A percentile compares a stretch with the other conserved stretches of the same genome.
phyloP scores from a whole-genome alignment of 225 moss, liverwort and hornwort genomes.

The Polytrichum formosum region DNA sequence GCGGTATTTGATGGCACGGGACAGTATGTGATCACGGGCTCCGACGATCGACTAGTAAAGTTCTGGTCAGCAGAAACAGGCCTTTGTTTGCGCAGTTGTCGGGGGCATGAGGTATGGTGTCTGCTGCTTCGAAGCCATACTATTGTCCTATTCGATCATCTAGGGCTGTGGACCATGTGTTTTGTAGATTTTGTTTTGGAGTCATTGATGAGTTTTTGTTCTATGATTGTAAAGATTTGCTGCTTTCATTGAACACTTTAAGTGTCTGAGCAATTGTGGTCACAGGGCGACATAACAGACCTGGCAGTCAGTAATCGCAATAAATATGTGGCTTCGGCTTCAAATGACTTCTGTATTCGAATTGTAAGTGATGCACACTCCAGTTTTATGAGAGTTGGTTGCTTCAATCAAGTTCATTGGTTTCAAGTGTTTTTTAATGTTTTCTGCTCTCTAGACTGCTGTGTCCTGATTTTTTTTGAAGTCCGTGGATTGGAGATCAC shows the following conservation, averaged over 20 bases:
- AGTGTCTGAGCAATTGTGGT: not conserved
- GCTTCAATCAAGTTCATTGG: not conserved
- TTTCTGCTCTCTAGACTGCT: too few species aligned
- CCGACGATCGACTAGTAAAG: constrained; percentile 98
- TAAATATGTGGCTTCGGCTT: constrained; percentile 88
- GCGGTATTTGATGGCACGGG: constrained; percentile 97
- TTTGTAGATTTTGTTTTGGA: too few species aligned
- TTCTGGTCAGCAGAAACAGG: constrained; percentile 97
- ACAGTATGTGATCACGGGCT: constrained; percentile 94
- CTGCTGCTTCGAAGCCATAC: not conserved
- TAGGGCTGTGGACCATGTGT: too few species aligned
- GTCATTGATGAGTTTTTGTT: too few species aligned
- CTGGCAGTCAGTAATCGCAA: constrained; percentile 91
- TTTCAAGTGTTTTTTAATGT: too few species aligned
- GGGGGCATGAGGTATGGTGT: constrained; percentile 76
- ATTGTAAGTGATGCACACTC: constrained; percentile 62
- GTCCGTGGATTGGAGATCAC: too few species aligned
- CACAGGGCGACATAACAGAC: constrained; percentile 95
- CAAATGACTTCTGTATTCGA: constrained; percentile 92
- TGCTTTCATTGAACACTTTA: too few species aligned
- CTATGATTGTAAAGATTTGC: too few species aligned
- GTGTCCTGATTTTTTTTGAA: too few species aligned
- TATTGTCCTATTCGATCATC: too few species aligned
- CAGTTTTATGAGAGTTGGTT: not conserved
- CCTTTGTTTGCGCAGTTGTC: constrained; percentile 93